A percentile compares a stretch with the other conserved stretches of the same genome.
Evolutionary conservation across 2,329 filamentous ascomycete genomes (phyloP).

Genomic region (Aaosphaeria pasadenensis): DNA sequence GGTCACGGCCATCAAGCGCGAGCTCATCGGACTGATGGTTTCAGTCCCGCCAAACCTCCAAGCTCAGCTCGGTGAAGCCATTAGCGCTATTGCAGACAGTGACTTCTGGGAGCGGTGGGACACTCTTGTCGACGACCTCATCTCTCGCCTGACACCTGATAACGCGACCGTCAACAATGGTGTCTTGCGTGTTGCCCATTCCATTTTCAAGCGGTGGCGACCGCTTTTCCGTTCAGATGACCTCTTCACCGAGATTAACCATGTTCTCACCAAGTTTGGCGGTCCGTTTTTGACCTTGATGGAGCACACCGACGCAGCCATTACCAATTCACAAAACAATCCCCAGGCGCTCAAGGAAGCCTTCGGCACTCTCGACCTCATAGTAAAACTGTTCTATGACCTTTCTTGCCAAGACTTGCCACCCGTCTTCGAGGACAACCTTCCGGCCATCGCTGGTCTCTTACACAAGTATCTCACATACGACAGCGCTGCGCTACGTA

Average conservation of each 20-base stretch:
- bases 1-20: slow-evolving; percentile 86
- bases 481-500: slow-evolving; percentile 76
- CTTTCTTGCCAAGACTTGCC: slow-evolving; percentile 96
- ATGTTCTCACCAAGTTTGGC: slow-evolving; percentile 84
- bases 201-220: slow-evolving; percentile 94
- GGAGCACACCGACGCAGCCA: slow-evolving; percentile 65
- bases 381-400: slow-evolving; percentile 92
- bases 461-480: slow-evolving; percentile 93
- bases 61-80: slow-evolving; percentile 90
- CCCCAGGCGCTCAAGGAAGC: slow-evolving; percentile 71
- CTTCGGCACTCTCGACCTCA: slow-evolving; percentile 81
- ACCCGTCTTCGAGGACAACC: slow-evolving; percentile 88
- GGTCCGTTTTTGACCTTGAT: slow-evolving; percentile 79
- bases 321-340: slow-evolving; percentile 73
- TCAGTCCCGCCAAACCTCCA: slow-evolving; percentile 83
- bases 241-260: slow-evolving; percentile 92
- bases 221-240: slow-evolving; percentile 91
- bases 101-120: slow-evolving; percentile 97
- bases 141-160: slow-evolving; percentile 77
- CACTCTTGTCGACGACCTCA: slow-evolving; percentile 90
- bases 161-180: slow-evolving; percentile 87
- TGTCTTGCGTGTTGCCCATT: slow-evolving; percentile 94
- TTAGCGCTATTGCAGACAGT: slow-evolving; percentile 95
- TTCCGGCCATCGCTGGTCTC: slow-evolving; percentile 71
- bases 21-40: slow-evolving; percentile 96